Conservation (phyloP, 139 green algal species). For the Chlamydomonas asymmetrica region DNA sequence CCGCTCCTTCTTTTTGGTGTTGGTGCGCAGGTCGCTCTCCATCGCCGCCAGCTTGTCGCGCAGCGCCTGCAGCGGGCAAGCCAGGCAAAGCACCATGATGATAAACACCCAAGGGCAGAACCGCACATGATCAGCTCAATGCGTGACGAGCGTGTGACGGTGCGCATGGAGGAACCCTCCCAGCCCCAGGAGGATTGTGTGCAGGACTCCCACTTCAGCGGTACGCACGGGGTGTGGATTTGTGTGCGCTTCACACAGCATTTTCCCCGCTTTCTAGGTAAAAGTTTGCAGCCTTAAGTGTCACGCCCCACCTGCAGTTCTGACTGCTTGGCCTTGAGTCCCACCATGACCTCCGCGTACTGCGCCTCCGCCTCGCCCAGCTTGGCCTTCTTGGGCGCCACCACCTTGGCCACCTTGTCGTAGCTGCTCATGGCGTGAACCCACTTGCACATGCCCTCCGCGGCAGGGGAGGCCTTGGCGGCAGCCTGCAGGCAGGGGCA, state of each 20-base stretch:
- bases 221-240: too few species aligned
- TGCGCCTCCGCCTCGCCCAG: constrained; percentile 66
- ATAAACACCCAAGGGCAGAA: not conserved
- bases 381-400: constrained; percentile 75
- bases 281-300: constrained; percentile 7
- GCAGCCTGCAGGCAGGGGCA: too few species aligned
- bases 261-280: constrained; percentile 66
- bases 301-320: constrained; percentile 53
- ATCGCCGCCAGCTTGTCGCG: constrained; percentile 73
- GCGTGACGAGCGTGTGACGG: too few species aligned
- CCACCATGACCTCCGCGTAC: constrained; percentile 72
- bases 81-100: not conserved
- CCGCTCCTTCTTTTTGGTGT: constrained; percentile 70
- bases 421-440: constrained; percentile 81
- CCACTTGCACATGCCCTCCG: constrained; percentile 77
- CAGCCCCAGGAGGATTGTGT: too few species aligned
- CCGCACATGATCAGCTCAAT: constrained; percentile 1
- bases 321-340: constrained; percentile 69
- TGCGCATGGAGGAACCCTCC: too few species aligned
- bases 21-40: constrained; percentile 64
- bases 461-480: constrained; percentile 51
- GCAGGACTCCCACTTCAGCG: too few species aligned
- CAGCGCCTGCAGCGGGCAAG: constrained; percentile 40
- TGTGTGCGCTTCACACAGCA: constrained; percentile 34
- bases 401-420: constrained; percentile 74